These are phyloP conservation scores for Flaveria ramosissima DNA, from an alignment of 129 eudicot species.

Conservation along the genomic window DNA sequence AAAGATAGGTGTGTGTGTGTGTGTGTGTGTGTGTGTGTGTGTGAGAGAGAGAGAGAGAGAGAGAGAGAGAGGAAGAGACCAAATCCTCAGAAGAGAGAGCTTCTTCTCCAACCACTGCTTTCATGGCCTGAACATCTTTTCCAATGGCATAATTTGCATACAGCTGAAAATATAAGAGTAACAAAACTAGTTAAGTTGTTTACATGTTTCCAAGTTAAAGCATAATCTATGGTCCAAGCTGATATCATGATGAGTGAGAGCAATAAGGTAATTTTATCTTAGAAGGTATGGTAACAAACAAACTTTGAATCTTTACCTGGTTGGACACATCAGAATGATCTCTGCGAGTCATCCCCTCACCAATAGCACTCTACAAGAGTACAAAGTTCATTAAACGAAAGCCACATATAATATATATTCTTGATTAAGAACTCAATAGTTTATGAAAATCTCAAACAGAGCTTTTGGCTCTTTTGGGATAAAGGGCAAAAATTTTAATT, in stretches of 20 bases:
- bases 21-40: not conserved
- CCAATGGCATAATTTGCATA: conserved; percentile 99
- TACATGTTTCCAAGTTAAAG: too few relatives aligned
- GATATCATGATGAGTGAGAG: not conserved
- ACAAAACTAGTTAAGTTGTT: not conserved
- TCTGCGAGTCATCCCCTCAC: conserved; percentile 98
- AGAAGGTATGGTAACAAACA: not conserved
- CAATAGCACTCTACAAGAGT: conserved; percentile 90
- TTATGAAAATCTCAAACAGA: not conserved
- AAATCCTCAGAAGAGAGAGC: conserved; percentile 98
- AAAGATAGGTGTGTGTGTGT: not conserved
- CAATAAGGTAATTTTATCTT: conserved; percentile 1
- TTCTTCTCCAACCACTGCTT: conserved; percentile 99
- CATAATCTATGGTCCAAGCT: not conserved
- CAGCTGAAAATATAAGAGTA: conserved; percentile 42
- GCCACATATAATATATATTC: not conserved
- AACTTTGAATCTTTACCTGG: conserved; percentile 51
- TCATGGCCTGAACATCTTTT: conserved; percentile 99
- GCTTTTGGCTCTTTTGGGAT: not conserved
- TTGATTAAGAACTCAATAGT: not conserved
- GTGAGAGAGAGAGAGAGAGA: conserved; percentile 18
- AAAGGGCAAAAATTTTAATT: too few relatives aligned
- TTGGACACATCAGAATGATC: conserved; percentile 99
- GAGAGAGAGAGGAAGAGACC: conserved; percentile 49
- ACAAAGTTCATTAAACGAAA: conserved; percentile 1